phyloP scores from a whole-genome alignment of 139 green algal species.

The Deuterostichococcus epilithicus region DNA sequence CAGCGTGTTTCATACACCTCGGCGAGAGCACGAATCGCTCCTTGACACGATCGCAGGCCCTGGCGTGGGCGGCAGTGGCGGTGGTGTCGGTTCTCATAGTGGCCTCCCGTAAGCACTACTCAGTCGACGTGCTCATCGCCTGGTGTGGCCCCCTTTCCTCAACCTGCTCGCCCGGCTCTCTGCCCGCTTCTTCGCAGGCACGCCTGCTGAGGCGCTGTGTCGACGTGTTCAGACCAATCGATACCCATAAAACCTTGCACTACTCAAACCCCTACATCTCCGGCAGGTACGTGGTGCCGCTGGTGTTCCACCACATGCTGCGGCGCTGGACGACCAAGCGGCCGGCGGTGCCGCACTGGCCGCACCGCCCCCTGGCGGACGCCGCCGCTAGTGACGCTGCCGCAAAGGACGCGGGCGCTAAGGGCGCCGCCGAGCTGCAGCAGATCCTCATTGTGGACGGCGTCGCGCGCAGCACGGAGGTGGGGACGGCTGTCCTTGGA shows the following conservation, averaged over 20 bases:
- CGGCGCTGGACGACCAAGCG: constrained; percentile 66
- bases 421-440: neutral
- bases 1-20: neutral
- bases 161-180: neutral
- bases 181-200: too few species aligned
- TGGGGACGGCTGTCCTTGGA: neutral
- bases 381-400: neutral
- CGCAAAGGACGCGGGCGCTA: too few species aligned
- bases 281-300: constrained; percentile 68
- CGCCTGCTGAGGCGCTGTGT: too few species aligned
- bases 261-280: too few species aligned
- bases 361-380: neutral
- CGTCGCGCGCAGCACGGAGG: neutral
- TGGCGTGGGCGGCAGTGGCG: constrained; percentile 47
- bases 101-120: constrained; percentile 89
- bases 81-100: constrained; percentile 78
- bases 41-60: constrained; percentile 20
- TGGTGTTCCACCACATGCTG: constrained; percentile 81
- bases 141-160: constrained; percentile 69
- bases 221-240: too few species aligned
- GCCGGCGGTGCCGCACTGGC: constrained; percentile 6
- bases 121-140: constrained; percentile 68
- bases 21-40: neutral
- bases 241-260: too few species aligned
- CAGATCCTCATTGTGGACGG: neutral